phyloP scores from a whole-genome alignment of 2,329 filamentous ascomycete species.

The Colletotrichum phormii region DNA sequence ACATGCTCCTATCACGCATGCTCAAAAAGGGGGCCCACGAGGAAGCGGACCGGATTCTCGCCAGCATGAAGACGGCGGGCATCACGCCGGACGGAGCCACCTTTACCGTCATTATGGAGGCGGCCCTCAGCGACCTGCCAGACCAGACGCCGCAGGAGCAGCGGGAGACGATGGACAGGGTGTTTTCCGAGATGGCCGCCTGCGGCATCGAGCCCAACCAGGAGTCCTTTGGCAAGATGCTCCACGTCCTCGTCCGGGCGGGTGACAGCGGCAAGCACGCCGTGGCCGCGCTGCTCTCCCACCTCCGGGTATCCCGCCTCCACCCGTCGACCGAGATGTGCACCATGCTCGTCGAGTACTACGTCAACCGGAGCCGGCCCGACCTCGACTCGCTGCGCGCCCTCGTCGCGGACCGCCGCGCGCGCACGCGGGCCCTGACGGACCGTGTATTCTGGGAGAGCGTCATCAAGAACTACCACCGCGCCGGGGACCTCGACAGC shows the following conservation, averaged over 20 bases:
- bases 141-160: constrained; percentile 60
- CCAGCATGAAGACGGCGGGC: constrained; percentile 67
- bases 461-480: constrained; percentile 35
- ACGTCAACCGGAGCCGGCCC: constrained; percentile 69
- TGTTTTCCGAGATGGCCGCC: constrained; percentile 69
- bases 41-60: constrained; percentile 65
- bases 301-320: constrained; percentile 68
- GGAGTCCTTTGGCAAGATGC: constrained; percentile 76
- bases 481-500: constrained; percentile 27
- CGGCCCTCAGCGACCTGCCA: constrained; percentile 58
- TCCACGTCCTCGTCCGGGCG: constrained; percentile 70
- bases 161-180: constrained; percentile 59
- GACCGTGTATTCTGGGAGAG: constrained; percentile 42
- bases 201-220: constrained; percentile 69
- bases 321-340: constrained; percentile 74
- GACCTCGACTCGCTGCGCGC: constrained; percentile 69
- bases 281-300: constrained; percentile 69
- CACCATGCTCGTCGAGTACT: constrained; percentile 78
- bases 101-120: constrained; percentile 78
- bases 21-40: constrained; percentile 60
- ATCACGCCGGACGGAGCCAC: constrained; percentile 75
- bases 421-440: constrained; percentile 35
- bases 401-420: constrained; percentile 64
- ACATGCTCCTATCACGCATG: constrained; percentile 73
- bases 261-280: constrained; percentile 57